Percentiles rank a stretch among this genome's conserved stretches.
phyloP scores from a whole-genome alignment of 2,329 filamentous ascomycete species.

The Pestalotiopsis sp. region DNA sequence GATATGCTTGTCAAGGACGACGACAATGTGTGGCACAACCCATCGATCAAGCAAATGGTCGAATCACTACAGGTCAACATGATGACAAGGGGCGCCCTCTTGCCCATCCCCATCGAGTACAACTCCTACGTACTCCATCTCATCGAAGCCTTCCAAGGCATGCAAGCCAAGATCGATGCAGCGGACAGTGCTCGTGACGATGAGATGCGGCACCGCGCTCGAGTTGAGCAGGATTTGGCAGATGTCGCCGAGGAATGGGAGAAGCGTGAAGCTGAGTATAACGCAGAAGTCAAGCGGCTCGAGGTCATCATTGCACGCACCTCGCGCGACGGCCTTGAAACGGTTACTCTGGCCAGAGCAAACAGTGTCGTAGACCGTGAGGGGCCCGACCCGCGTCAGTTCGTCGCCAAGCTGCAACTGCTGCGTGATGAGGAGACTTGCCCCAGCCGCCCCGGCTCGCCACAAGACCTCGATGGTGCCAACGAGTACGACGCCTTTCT shows the following conservation, averaged over 20 bases:
- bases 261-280: slow-evolving; percentile 39
- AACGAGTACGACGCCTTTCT: slow-evolving; percentile 11
- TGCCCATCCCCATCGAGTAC: slow-evolving; percentile 42
- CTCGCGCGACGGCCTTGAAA: slow-evolving; percentile 43
- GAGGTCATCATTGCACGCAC: slow-evolving; percentile 37
- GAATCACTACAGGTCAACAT: slow-evolving; percentile 45
- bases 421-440: slow-evolving; percentile 19
- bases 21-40: slow-evolving; percentile 39
- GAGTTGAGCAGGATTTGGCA: slow-evolving; percentile 38
- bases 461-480: neutral
- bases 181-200: slow-evolving; percentile 30
- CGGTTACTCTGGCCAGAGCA: slow-evolving; percentile 46
- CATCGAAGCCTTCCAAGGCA: slow-evolving; percentile 38
- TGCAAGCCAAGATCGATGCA: slow-evolving; percentile 31
- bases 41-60: slow-evolving; percentile 45
- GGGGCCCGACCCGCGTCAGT: slow-evolving; percentile 28
- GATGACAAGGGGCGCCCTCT: slow-evolving; percentile 38
- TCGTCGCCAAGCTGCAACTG: slow-evolving; percentile 33
- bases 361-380: slow-evolving; percentile 45
- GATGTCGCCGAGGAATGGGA: slow-evolving; percentile 40
- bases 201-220: slow-evolving; percentile 30
- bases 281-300: slow-evolving; percentile 41
- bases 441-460: neutral
- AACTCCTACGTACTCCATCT: slow-evolving; percentile 45
- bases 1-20: slow-evolving; percentile 25